Percentiles rank a stretch among this genome's conserved stretches.
Conservation (phyloP, 2,329 filamentous ascomycete species). For the Beauveria varroae region DNA sequence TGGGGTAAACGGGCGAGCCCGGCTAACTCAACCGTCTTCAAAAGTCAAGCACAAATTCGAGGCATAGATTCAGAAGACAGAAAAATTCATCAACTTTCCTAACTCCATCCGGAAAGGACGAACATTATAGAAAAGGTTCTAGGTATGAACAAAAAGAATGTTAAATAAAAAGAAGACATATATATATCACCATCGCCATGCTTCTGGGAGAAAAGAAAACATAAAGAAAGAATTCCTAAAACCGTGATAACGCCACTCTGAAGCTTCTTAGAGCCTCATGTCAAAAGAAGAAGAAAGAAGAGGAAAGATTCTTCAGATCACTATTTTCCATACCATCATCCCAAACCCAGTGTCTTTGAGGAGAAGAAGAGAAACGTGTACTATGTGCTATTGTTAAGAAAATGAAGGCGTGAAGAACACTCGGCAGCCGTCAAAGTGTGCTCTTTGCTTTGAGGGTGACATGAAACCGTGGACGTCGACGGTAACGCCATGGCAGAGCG, state of each 20-base stretch:
- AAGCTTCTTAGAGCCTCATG: constrained; percentile 2
- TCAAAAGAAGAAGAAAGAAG: neutral
- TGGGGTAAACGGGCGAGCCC: neutral
- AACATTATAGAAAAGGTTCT: constrained; percentile 7
- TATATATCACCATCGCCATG: constrained; percentile 10
- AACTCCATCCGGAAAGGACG: neutral
- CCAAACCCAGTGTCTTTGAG: neutral
- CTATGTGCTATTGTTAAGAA: neutral
- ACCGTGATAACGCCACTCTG: constrained; percentile 22
- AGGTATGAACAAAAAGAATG: constrained; percentile 13
- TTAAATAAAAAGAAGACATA: constrained; percentile 2
- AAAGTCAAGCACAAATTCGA: neutral
- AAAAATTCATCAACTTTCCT: neutral
- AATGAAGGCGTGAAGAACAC: neutral
- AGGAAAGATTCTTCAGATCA: constrained; percentile 1
- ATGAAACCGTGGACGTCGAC: neutral
- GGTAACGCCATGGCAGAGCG: neutral
- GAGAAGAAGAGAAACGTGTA: neutral
- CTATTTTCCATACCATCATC: constrained; percentile 4
- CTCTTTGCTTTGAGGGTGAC: neutral
- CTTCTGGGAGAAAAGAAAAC: constrained; percentile 13
- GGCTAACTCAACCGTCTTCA: neutral
- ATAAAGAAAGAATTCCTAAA: constrained; percentile 20
- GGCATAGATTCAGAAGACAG: too few relatives aligned
- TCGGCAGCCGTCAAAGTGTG: neutral